A percentile compares a stretch with the other conserved stretches of the same genome.
These are phyloP conservation scores for Flaveria trinervia DNA, from an alignment of 129 eudicot species.

Conservation along the genomic window DNA sequence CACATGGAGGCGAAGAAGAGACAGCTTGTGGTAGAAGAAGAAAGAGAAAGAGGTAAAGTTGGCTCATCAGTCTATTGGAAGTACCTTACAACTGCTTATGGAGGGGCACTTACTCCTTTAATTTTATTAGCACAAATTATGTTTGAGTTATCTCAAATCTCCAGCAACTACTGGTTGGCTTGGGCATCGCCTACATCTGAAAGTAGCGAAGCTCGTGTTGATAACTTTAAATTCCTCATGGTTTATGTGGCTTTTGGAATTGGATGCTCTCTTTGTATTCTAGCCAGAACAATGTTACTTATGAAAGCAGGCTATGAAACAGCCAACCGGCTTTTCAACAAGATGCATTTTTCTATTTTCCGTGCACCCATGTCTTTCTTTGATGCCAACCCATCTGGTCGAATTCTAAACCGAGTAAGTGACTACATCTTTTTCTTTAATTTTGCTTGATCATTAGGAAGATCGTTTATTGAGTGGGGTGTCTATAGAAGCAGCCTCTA, in stretches of 20 bases:
- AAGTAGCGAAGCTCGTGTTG: constrained; percentile 51
- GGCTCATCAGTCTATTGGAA: constrained; percentile 76
- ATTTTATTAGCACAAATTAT: constrained; percentile 60
- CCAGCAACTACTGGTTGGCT: constrained; percentile 94
- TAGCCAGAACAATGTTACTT: constrained; percentile 53
- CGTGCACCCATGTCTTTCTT: constrained; percentile 99
- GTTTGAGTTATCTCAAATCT: constrained; percentile 66
- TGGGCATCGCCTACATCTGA: constrained; percentile 78
- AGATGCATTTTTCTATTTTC: constrained; percentile 73
- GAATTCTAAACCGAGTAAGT: constrained; percentile 78
- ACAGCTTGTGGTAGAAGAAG: constrained; percentile 91
- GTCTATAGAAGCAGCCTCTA: no score
- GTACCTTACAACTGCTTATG: constrained; percentile 80
- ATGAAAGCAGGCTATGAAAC: constrained; percentile 68
- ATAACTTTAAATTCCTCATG: constrained; percentile 47
- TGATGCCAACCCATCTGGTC: constrained; percentile 93
- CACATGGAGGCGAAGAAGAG: constrained; percentile 35
- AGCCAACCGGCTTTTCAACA: constrained; percentile 66
- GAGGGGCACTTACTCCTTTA: constrained; percentile 75
- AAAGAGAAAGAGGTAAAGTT: constrained; percentile 76
- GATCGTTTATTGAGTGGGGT: no score
- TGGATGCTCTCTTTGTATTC: constrained; percentile 68
- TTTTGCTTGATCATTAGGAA: not conserved
- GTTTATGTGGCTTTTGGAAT: constrained; percentile 72
- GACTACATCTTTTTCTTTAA: constrained; percentile 7